Percentiles rank a stretch among this genome's conserved stretches.
phyloP scores from a whole-genome alignment of 1,139 yeast species.

The Wickerhamomyces sp. region DNA sequence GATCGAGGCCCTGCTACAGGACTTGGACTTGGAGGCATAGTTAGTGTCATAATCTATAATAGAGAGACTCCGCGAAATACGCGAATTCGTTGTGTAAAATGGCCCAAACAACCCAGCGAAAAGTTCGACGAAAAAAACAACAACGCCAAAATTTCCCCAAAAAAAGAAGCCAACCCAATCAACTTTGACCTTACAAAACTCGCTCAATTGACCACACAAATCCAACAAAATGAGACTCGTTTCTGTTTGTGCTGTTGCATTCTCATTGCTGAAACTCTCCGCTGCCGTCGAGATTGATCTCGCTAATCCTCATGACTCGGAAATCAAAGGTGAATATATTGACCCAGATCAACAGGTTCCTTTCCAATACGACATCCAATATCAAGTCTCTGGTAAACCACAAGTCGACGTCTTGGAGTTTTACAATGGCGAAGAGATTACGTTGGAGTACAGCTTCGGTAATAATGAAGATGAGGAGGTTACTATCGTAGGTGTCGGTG shows the following conservation, averaged over 20 bases:
- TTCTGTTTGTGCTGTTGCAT: background rate
- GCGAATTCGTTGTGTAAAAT: no score
- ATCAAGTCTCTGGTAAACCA: constrained; percentile 36
- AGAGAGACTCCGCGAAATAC: no score
- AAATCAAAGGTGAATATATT: constrained; percentile 16
- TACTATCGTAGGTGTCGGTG: constrained; percentile 70
- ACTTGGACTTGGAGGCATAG: constrained; percentile 40
- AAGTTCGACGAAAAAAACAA: no score
- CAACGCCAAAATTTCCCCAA: no score
- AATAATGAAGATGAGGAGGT: constrained; percentile 54
- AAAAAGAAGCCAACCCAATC: no score
- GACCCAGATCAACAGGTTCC: constrained; percentile 18
- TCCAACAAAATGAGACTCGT: constrained; percentile 1
- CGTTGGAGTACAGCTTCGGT: constrained; percentile 47
- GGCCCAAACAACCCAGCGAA: no score
- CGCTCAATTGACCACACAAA: no score
- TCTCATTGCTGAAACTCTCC: constrained; percentile 7
- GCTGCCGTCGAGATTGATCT: constrained; percentile 14
- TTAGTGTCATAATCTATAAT: no score
- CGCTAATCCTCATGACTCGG: constrained; percentile 11
- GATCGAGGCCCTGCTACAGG: constrained; percentile 40
- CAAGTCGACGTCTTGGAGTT: constrained; percentile 38
- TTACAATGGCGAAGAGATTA: constrained; percentile 43
- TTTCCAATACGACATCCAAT: constrained; percentile 36
- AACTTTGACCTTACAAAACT: no score